A percentile compares a stretch with the other conserved stretches of the same genome.
These are phyloP conservation scores for Trichophyton mentagrophytes DNA, from an alignment of 2,329 filamentous ascomycete species.

Conservation along the genomic window DNA sequence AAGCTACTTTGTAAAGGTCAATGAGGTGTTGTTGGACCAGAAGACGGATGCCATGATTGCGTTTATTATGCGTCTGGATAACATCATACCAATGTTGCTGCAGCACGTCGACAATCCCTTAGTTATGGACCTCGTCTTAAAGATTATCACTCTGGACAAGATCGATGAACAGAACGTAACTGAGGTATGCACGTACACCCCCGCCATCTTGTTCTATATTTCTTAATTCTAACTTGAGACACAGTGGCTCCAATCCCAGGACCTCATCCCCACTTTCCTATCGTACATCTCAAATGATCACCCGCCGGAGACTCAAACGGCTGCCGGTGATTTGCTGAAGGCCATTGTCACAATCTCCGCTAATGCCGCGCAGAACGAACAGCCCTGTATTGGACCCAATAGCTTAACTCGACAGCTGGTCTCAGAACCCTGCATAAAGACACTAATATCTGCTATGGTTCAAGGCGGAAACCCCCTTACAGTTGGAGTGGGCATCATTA, in stretches of 20 bases:
- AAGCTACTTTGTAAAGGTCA: constrained; percentile 97
- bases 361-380: constrained; percentile 94
- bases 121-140: constrained; percentile 93
- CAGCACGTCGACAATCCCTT: constrained; percentile 93
- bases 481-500: constrained; percentile 91
- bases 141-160: constrained; percentile 93
- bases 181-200: constrained; percentile 48
- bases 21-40: constrained; percentile 92
- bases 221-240: constrained; percentile 3
- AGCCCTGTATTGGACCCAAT: constrained; percentile 97
- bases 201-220: not conserved
- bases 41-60: constrained; percentile 96
- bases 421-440: constrained; percentile 68
- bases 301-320: constrained; percentile 83
- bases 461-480: constrained; percentile 86
- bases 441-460: constrained; percentile 83
- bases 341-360: constrained; percentile 98
- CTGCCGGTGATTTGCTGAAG: constrained; percentile 93
- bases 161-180: constrained; percentile 86
- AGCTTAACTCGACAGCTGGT: constrained; percentile 91
- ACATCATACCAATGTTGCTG: constrained; percentile 71
- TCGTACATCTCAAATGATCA: constrained; percentile 77
- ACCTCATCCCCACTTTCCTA: constrained; percentile 74
- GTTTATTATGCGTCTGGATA: constrained; percentile 71
- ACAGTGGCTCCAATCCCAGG: constrained; percentile 82